Conservation (phyloP, 1,139 yeast species). For the Saccharomyces hybrid region DNA sequence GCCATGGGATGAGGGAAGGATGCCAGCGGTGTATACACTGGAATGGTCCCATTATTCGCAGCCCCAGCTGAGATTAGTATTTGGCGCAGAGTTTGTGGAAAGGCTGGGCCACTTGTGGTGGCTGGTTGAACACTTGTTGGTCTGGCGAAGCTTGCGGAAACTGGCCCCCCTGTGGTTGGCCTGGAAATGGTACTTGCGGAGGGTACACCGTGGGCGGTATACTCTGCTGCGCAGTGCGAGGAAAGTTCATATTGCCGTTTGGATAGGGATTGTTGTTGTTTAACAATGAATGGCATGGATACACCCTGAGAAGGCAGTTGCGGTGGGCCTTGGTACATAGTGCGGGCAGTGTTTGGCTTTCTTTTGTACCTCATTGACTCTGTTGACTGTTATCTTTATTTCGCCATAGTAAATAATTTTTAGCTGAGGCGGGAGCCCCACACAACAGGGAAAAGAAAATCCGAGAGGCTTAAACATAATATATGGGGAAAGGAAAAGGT, state of each 20-base stretch:
- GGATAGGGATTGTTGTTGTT: not conserved
- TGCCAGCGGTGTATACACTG: not conserved
- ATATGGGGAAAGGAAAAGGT: not conserved
- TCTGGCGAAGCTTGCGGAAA: not conserved
- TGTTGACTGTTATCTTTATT: not conserved
- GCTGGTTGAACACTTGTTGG: not conserved
- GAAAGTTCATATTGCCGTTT: not conserved
- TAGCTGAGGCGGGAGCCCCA: not conserved
- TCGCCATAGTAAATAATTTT: not conserved
- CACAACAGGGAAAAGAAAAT: not conserved
- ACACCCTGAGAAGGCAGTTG: not conserved
- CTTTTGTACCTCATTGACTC: not conserved
- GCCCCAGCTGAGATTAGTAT: not conserved
- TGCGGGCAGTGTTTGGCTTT: not conserved
- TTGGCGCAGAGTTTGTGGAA: not conserved
- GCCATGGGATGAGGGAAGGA: slow-evolving; percentile 5
- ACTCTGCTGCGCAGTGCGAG: not conserved
- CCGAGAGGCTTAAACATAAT: not conserved
- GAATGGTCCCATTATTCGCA: not conserved
- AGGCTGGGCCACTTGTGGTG: not conserved
- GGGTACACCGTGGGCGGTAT: not conserved
- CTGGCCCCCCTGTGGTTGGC: not conserved
- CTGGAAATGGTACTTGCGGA: not conserved
- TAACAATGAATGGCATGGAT: not conserved
- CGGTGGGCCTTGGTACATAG: not conserved